Evolutionary conservation across 257 asterid genomes (phyloP).

Genomic region (Orobanche coerulescens): DNA sequence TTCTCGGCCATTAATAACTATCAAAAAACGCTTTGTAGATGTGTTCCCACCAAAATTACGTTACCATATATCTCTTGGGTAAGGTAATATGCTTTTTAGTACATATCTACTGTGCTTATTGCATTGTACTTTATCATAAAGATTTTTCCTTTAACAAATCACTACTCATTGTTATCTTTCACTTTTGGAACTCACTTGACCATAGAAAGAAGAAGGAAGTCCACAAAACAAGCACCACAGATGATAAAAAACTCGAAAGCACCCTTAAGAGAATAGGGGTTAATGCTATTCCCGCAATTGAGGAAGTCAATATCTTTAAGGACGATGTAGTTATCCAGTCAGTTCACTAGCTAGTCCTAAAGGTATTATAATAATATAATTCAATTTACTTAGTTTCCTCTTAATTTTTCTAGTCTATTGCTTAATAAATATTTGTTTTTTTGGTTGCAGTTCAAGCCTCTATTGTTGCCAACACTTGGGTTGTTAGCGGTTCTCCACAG

Average conservation of each 20-base stretch:
- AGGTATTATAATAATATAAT: constrained; percentile 24
- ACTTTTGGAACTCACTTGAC: too few species aligned
- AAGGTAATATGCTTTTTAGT: too few species aligned
- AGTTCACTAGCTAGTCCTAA: constrained; percentile 56
- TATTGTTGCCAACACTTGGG: constrained; percentile 80
- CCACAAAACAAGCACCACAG: constrained; percentile 67
- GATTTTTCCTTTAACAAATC: too few species aligned
- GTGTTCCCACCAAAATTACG: too few species aligned
- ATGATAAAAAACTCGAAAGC: constrained; percentile 73
- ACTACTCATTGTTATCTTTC: too few species aligned
- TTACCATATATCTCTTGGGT: too few species aligned
- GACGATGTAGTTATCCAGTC: constrained; percentile 73
- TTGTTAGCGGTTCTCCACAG: constrained; percentile 75
- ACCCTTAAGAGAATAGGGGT: constrained; percentile 81
- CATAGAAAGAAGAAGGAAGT: constrained; percentile 89
- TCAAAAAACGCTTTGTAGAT: too few species aligned
- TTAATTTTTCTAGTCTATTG: not conserved
- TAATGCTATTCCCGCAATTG: constrained; percentile 65
- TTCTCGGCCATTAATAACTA: too few species aligned
- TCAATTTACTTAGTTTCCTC: not conserved
- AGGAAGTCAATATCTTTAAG: constrained; percentile 75
- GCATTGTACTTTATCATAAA: too few species aligned
- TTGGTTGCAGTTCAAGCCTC: constrained; percentile 66
- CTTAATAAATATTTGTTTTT: not conserved
- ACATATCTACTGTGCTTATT: too few species aligned